Evolutionary conservation across 495 filamentous ascomycete species (phyloP), one percentile per base, ranked within the genome.

Genomic region (Aspergillus cristatus): DNA sequence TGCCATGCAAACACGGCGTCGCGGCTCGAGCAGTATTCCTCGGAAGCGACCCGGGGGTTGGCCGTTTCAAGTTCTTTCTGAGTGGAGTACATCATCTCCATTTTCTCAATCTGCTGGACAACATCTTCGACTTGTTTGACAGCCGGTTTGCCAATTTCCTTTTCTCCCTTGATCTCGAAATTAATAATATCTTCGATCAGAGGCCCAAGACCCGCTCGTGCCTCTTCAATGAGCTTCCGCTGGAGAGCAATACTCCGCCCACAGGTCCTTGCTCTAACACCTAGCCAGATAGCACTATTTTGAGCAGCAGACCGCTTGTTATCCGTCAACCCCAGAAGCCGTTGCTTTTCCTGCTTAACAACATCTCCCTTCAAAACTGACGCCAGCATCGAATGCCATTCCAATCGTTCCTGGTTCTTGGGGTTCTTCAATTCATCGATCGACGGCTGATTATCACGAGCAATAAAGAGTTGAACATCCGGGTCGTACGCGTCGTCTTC

Each of bases 381-480:
- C 18, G 89, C 86, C 28, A 98, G 67, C 91, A 98, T 98, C 3
- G 85, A 82, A 63, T 98, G 90, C 91, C 91, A 98, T 60, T 98
- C 93, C 18, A 98, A 65, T 26, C 91, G 70, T 58, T 97, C 91
- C 36, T 91, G 76, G 51, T 91, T 97, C 46, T 76, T 79, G 1
- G 85, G 82, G 46, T 93, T 82, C 64, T 81, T 82, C 24, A 96
- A 65, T 55, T 98, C 93, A 41, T 96, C 91, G 18, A 82, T 61
- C 3, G 86, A 87, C 3, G 89, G 86, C 47, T 93, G 80, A 43
- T 84, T 82, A 40, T 94, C 85, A 38, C 86, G 81, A 22, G 81
- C 74, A 46, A 90, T 82, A 51, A 94, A 94, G 39, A 97, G 74
- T 52, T 96, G 78, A 18, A 85, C 89, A 51, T 97, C 91, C 38